Evolutionary conservation across 768 basidiomycete species (phyloP), one percentile per base, ranked within the genome.

Genomic region (Leccinum pellstonianum): DNA sequence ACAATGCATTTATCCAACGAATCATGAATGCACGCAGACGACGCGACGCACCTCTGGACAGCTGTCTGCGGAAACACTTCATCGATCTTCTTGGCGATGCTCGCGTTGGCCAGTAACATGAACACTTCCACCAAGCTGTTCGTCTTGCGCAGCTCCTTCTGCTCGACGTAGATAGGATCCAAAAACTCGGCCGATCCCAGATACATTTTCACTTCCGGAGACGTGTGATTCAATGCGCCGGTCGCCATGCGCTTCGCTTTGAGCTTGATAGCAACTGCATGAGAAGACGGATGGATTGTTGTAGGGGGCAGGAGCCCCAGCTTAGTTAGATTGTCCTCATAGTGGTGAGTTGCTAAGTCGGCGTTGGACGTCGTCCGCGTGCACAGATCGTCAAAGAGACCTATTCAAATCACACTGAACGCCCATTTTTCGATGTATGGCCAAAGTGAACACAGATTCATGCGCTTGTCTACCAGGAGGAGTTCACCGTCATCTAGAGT

Each of bases 141-240:
- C 37, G 0, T 38, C 15, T 38, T 7, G 15, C 15, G 0, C 37
- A 38, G 37, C 37, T 21, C 89, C 73, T 98, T 98, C 72, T 95
- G 94, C 76, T 98, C 95, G 10, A 99, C 95, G 63, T 98, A 95
- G 62, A 98, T 91, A 0, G 96, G 96, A 64, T 97, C 95, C 2
- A 93, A 90, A 0, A 90, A 92, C 72, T 98, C 96, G 1, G 94
- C 80, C 63, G 89, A 93, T 68, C 96, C 92, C 17, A 98, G 80
- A 65, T 98, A 87, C 62, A 99, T 98, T 73, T 95, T 97, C 73
- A 99, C 91, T 79, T 99, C 97, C 0, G 97, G 95, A 0, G 96
- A 98, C 1, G 96, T 95, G 25, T 98, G 86, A 60, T 98, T 98
- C 43, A 98, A 83, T 10, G 97, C 97, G 19, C 97, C 97, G 1